A percentile compares a stretch with the other conserved stretches of the same genome.
Conservation (phyloP, 352 stramenopile genomes). For the Phytophthora quininea region DNA sequence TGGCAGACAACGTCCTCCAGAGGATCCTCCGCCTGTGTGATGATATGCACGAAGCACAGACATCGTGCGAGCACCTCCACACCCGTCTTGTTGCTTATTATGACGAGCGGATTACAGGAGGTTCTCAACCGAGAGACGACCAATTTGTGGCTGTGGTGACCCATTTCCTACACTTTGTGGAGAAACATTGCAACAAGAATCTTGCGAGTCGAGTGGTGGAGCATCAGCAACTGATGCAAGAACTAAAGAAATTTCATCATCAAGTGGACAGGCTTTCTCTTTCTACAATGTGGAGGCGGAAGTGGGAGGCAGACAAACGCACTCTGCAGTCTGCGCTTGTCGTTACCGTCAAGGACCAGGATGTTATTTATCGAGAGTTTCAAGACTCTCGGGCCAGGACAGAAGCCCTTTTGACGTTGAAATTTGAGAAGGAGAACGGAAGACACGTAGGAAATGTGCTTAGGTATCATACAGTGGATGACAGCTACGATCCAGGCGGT, state of each 20-base stretch:
- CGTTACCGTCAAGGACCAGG: neutral
- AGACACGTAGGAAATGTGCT: conserved; percentile 4
- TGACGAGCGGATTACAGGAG: neutral
- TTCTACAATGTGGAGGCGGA: neutral
- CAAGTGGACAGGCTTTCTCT: conserved; percentile 27
- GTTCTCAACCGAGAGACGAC: neutral
- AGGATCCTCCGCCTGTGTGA: neutral
- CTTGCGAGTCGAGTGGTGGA: conserved; percentile 6
- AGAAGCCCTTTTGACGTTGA: conserved; percentile 19
- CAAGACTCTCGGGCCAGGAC: neutral
- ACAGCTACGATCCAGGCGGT: conserved; percentile 5
- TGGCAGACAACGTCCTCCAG: neutral
- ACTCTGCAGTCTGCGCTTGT: neutral
- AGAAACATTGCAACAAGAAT: conserved; percentile 3
- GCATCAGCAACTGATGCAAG: conserved; percentile 10
- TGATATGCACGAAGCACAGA: conserved; percentile 7
- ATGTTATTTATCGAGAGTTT: conserved; percentile 12
- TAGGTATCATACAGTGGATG: conserved; percentile 15
- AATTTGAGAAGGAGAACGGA: conserved; percentile 16
- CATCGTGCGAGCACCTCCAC: conserved; percentile 1
- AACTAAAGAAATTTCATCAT: conserved; percentile 26
- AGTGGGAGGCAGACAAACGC: conserved; percentile 9
- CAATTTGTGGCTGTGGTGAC: neutral
- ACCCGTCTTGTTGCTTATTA: conserved; percentile 6
- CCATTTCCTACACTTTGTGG: neutral